Base-by-base conservation (phyloP, 1,139 yeast species). In the Kodamaea anthophila region DNA sequence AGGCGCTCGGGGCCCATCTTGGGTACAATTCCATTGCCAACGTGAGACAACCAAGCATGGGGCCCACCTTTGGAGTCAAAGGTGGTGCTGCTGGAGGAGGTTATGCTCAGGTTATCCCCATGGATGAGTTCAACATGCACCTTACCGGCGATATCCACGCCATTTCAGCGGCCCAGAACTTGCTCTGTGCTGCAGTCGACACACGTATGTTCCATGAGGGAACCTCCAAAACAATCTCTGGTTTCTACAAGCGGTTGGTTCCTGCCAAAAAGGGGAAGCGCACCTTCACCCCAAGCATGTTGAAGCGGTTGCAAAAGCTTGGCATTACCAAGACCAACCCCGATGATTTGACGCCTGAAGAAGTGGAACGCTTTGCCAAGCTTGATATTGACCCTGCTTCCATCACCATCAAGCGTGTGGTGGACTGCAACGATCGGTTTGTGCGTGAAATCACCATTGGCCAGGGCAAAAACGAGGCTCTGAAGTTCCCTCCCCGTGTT, bases 41-140 rank as follows among this genome's bases (percentile, higher is more conserved):
- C 46, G 87, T 82, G 27, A 72, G 93, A 57, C 93, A 82, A 51
- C 91, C 93, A 9, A 78, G 87, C 9, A 80, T 81, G 88, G 93
- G 93, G 13, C 93, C 93, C 32, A 82, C 91, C 7, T 81, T 82
- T 47, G 93, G 93, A 55, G 84, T 81, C 35, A 82, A 82, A 56
- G 93, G 93, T 51, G 91, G 91, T 55, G 93, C 93, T 38, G 91
- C 93, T 8, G 93, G 93, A 44, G 93, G 91, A 51, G 91, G 91
- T 32, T 81, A 80, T 49, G 70, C 93, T 5, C 91, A 82, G 55
- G 91, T 81, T 14, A 81, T 82, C 49, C 93, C 93, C 30, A 82
- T 82, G 91, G 93, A 82, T 53, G 91, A 82, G 53, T 82, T 82
- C 60, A 82, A 82, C 58, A 73, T 82, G 80, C 91, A 82, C 54